Evolutionary conservation across 2,329 filamentous ascomycete genomes (phyloP).

Genomic region (Neonectria sp.): DNA sequence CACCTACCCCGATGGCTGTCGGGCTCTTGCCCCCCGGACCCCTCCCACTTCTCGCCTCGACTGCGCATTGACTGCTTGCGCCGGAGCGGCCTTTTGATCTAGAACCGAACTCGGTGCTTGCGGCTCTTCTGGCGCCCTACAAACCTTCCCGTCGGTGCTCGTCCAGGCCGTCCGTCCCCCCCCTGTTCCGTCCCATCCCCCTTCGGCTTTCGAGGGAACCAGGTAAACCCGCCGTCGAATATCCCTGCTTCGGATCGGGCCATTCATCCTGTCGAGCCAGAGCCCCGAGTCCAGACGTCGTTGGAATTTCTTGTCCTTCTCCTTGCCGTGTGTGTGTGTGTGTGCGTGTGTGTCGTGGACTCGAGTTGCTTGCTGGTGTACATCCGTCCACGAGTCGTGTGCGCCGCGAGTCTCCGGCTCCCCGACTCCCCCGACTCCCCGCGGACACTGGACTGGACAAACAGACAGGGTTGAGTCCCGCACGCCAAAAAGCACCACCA

Average conservation of each 20-base stretch:
- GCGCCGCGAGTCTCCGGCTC: not conserved
- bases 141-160: constrained; percentile 27
- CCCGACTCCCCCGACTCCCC: not conserved
- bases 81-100: constrained; percentile 28
- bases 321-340: not conserved
- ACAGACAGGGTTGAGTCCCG: not conserved
- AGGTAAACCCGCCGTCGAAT: not conserved
- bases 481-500: not conserved
- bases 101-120: constrained; percentile 25
- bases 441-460: too few species aligned
- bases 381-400: not conserved
- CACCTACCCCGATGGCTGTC: constrained; percentile 29
- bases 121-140: constrained; percentile 42
- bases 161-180: constrained; percentile 18
- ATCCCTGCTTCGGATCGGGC: constrained; percentile 7
- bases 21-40: constrained; percentile 31
- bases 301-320: not conserved
- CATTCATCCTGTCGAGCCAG: constrained; percentile 3
- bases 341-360: too few species aligned
- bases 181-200: constrained; percentile 23
- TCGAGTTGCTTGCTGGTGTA: too few species aligned
- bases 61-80: constrained; percentile 5
- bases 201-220: constrained; percentile 9
- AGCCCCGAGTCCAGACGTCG: not conserved
- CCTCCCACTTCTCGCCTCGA: constrained; percentile 23